Conservation (phyloP, 176 grass and related monocot genomes). For the Bonia amplexicaulis region DNA sequence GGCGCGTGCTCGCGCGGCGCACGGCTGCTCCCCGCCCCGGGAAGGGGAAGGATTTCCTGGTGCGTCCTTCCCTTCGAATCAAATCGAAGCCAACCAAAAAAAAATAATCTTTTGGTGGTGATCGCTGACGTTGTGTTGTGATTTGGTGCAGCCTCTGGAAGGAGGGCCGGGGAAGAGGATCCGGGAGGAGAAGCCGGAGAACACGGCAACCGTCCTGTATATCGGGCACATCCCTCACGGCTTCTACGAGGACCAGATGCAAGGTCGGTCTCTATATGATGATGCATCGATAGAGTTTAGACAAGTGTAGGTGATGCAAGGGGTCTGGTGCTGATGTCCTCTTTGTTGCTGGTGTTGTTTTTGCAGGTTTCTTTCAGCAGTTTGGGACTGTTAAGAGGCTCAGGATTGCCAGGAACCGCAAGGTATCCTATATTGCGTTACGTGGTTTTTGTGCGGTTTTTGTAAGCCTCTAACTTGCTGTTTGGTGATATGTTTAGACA, state of each 20-base stretch:
- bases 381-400: slow-evolving; percentile 76
- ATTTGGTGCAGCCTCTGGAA: slow-evolving; percentile 60
- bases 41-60: slow-evolving; percentile 49
- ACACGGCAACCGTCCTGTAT: slow-evolving; percentile 68
- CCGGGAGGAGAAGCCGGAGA: slow-evolving; percentile 40
- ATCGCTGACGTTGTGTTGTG: background rate
- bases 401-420: slow-evolving; percentile 70
- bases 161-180: slow-evolving; percentile 38
- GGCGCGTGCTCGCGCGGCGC: slow-evolving; percentile 53
- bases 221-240: slow-evolving; percentile 94
- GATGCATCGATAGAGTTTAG: background rate
- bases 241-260: slow-evolving; percentile 93
- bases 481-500: slow-evolving; percentile 47
- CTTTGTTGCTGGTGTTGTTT: background rate
- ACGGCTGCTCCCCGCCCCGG: slow-evolving; percentile 22
- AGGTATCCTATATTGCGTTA: slow-evolving; percentile 24
- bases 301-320: background rate
- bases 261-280: slow-evolving; percentile 36
- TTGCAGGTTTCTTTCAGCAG: slow-evolving; percentile 79
- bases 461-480: slow-evolving; percentile 6
- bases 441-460: background rate
- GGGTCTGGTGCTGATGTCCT: background rate
- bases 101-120: background rate
- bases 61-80: background rate
- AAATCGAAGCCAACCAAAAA: background rate